These are phyloP conservation scores for Croton laevigatus DNA, from an alignment of 441 rosid genomes.

Conservation along the genomic window DNA sequence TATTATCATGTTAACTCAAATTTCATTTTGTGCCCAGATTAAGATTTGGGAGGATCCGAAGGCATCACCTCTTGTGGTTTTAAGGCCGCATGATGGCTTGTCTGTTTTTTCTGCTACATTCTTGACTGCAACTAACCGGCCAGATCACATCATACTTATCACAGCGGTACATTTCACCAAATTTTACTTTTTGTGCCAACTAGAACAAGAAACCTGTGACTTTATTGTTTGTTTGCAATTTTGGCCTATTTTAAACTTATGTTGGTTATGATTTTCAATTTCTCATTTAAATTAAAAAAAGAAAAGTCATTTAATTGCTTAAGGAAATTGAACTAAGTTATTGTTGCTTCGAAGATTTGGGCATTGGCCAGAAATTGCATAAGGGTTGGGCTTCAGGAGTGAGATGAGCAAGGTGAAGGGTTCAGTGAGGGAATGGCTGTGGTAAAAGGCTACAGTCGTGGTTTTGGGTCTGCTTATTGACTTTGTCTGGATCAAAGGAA, in stretches of 20 bases:
- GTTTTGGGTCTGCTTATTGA: too few relatives aligned
- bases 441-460: not conserved
- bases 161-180: constrained; percentile 52
- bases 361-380: not conserved
- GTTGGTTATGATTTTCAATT: not conserved
- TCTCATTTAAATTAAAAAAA: not conserved
- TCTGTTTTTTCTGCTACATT: constrained; percentile 71
- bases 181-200: not conserved
- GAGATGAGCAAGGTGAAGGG: not conserved
- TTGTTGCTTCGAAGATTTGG: too few relatives aligned
- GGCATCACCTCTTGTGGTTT: constrained; percentile 52
- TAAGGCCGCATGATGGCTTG: constrained; percentile 72
- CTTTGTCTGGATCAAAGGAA: too few relatives aligned
- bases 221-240: not conserved
- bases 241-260: not conserved
- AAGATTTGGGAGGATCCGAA: constrained; percentile 88
- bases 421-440: not conserved
- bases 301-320: not conserved
- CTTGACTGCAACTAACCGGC: constrained; percentile 59
- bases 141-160: constrained; percentile 75
- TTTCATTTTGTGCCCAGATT: constrained; percentile 39
- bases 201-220: not conserved
- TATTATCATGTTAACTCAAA: not conserved
- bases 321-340: not conserved
- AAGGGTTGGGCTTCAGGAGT: not conserved